Evolutionary conservation across 306 rosid genomes (phyloP), one percentile per base, ranked within the genome.

Genomic region (Inga laurina): DNA sequence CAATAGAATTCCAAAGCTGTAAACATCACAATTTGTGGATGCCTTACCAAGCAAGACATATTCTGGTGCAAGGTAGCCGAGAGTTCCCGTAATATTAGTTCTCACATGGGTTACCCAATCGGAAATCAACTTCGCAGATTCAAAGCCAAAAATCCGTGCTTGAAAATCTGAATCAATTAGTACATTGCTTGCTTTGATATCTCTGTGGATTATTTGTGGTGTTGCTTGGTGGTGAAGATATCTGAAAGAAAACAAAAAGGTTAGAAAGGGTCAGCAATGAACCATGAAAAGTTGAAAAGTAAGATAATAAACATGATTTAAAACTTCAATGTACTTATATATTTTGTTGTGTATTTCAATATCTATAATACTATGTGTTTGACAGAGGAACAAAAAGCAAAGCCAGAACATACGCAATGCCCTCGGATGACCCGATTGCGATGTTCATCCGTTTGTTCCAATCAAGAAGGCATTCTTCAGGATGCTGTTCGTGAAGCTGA

Each of bases 401-500:
- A 54, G 78, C 64, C 34, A 83, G 82, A 37, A 92, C 97, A 91
- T 81, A 96, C 99, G 79, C 89, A 57, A 92, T 85, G 79, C 98
- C 99, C 86, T 96, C 98, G 3, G 99, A 97, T 67, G 97, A 87
- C 24, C 98, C 99, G 12, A 94, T 88, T 76, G 92, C 99, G 2
- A 96, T 90, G 79, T 75, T 91, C 93, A 92, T 94, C 15, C 99
- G 90, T 21, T 97, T 91, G 69, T 74, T 89, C 99, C 99, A 96
- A 82, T 91, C 90, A 21, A 96, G 99, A 67, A 87, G 97, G 87
- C 89, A 84, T 87, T 96, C 98, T 49, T 97, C 87, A 0, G 97
- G 91, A 90, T 94, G 98, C 77, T 94, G 99, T 68, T 94, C 95
- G 85, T 94, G 99, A 80, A 96, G 95, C 88, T 96, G 99, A 44